These are phyloP conservation scores for Sclerotinia trifoliorum DNA, from an alignment of 2,329 filamentous ascomycete species.

Conservation along the genomic window DNA sequence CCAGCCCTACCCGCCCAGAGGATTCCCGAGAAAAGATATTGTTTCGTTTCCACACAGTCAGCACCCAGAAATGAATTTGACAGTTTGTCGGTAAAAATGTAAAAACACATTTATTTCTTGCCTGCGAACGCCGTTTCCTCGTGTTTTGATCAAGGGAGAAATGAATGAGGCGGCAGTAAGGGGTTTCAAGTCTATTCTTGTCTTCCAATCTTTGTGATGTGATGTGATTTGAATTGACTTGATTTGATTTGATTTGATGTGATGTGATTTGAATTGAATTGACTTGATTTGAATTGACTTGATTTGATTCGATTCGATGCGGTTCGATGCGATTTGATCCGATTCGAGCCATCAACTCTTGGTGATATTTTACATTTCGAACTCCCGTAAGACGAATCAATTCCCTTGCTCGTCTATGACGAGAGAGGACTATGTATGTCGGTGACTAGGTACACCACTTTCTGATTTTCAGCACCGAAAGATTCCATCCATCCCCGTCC, in stretches of 20 bases:
- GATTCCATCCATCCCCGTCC: not conserved
- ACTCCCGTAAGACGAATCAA: not conserved
- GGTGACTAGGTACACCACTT: too few species aligned
- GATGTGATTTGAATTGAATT: too few species aligned
- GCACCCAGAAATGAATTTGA: not conserved
- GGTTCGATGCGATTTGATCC: too few species aligned
- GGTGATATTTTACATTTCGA: too few species aligned
- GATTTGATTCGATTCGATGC: too few species aligned
- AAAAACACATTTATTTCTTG: not conserved
- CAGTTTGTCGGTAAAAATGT: not conserved
- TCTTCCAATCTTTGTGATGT: not conserved
- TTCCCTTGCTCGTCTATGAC: not conserved
- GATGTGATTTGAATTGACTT: not conserved
- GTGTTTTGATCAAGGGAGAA: not conserved
- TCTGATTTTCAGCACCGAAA: slow-evolving; percentile 1
- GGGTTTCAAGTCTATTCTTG: not conserved
- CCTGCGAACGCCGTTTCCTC: not conserved
- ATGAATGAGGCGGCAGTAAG: not conserved
- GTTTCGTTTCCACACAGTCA: not conserved
- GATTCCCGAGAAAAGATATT: not conserved
- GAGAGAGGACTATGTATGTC: not conserved
- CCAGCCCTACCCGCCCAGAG: slow-evolving; percentile 3
- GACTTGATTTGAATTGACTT: too few species aligned
- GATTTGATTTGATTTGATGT: too few species aligned
- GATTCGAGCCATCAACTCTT: not conserved